These are phyloP conservation scores for Pisolithus albus DNA, from an alignment of 768 basidiomycete genomes.

Conservation along the genomic window DNA sequence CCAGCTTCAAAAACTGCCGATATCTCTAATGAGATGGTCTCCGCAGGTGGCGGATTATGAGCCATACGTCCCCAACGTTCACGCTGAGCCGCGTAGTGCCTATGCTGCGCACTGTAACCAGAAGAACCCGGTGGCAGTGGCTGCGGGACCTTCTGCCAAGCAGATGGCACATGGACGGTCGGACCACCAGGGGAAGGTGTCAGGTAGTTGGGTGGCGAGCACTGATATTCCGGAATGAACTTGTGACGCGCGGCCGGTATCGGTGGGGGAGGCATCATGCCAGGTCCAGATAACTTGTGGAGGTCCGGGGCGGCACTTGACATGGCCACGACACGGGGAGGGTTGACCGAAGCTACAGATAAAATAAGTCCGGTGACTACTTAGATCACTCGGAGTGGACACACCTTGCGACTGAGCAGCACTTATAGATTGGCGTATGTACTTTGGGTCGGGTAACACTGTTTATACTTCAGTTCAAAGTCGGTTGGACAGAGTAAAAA, in stretches of 20 bases:
- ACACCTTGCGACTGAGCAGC: neutral
- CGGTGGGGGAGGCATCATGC: neutral
- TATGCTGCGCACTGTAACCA: slow-evolving; percentile 3
- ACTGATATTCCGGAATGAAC: no score
- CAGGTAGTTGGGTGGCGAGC: no score
- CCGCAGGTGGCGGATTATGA: neutral
- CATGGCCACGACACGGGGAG: neutral
- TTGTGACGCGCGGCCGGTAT: neutral
- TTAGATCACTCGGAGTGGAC: neutral
- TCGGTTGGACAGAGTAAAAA: neutral
- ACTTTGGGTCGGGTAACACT: neutral
- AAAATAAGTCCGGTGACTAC: neutral
- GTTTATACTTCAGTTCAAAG: neutral
- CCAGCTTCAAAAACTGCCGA: neutral
- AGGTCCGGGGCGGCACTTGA: neutral
- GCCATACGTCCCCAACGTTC: neutral
- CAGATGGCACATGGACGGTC: neutral
- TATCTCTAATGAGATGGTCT: neutral
- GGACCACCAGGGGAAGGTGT: neutral
- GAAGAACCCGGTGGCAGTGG: neutral
- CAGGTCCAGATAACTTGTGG: neutral
- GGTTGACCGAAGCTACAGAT: neutral
- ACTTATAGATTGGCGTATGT: neutral
- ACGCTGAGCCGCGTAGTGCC: neutral
- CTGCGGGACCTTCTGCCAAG: neutral